Evolutionary conservation across 2,329 filamentous ascomycete species (phyloP).

Genomic region (Talaromyces sp.): DNA sequence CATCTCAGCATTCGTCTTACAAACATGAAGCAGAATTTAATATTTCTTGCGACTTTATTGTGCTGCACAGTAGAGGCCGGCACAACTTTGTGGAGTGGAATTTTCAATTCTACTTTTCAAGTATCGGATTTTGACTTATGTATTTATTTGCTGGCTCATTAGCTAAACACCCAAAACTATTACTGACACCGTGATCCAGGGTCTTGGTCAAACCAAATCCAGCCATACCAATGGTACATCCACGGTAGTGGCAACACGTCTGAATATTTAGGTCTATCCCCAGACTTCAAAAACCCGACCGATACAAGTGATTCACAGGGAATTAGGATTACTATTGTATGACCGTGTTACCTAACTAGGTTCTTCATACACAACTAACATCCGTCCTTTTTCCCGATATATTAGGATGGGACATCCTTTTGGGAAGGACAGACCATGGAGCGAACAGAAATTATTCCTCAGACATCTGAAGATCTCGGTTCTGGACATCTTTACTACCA

Average conservation of each 20-base stretch:
- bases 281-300: slow-evolving; percentile 61
- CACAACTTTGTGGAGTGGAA: slow-evolving; percentile 23
- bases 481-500: slow-evolving; percentile 67
- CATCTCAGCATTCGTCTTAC: neutral
- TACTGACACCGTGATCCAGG: slow-evolving; percentile 28
- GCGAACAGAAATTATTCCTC: slow-evolving; percentile 68
- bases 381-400: too few species aligned
- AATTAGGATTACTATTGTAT: slow-evolving; percentile 61
- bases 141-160: neutral
- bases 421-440: slow-evolving; percentile 72
- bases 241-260: slow-evolving; percentile 52
- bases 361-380: neutral
- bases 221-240: slow-evolving; percentile 72
- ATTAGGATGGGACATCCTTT: slow-evolving; percentile 43
- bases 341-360: neutral
- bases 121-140: slow-evolving; percentile 23
- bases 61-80: slow-evolving; percentile 7
- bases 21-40: neutral
- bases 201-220: slow-evolving; percentile 65
- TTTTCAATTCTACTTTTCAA: slow-evolving; percentile 22
- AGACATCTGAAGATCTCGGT: slow-evolving; percentile 62
- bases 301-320: slow-evolving; percentile 60
- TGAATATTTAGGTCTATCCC: slow-evolving; percentile 59
- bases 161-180: neutral
- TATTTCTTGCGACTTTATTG: neutral